Percentiles rank a stretch among this genome's conserved stretches.
Evolutionary conservation across 768 basidiomycete species (phyloP).

Genomic region (Mycena epipterygia): DNA sequence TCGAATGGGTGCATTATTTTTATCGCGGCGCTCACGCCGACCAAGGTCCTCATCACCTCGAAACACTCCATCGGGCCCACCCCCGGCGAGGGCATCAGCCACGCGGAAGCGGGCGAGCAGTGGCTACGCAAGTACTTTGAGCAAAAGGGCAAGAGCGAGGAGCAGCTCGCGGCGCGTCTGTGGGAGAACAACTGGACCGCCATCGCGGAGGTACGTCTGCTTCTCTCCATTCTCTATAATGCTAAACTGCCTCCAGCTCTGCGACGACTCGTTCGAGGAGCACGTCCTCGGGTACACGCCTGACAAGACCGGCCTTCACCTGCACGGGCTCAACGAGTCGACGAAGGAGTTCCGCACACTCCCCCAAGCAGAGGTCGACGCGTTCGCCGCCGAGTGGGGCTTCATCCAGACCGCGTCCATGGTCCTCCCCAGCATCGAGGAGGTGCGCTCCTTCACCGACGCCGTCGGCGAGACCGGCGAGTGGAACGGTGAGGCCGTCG

Average conservation of each 20-base stretch:
- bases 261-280: slow-evolving; percentile 97
- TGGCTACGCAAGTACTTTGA: slow-evolving; percentile 85
- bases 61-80: slow-evolving; percentile 89
- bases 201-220: slow-evolving; percentile 85
- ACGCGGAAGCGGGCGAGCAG: slow-evolving; percentile 85
- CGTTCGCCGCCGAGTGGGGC: slow-evolving; percentile 91
- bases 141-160: slow-evolving; percentile 73
- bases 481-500: slow-evolving; percentile 30
- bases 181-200: slow-evolving; percentile 92
- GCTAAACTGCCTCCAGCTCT: slow-evolving; percentile 72
- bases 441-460: slow-evolving; percentile 82
- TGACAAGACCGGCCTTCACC: slow-evolving; percentile 89
- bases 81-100: slow-evolving; percentile 61
- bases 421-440: slow-evolving; percentile 69
- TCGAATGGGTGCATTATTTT: slow-evolving; percentile 99
- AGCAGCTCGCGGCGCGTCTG: slow-evolving; percentile 78
- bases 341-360: slow-evolving; percentile 79
- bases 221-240: background rate
- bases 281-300: slow-evolving; percentile 87
- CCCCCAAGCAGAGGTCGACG: slow-evolving; percentile 74
- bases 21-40: slow-evolving; percentile 84
- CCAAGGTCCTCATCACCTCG: slow-evolving; percentile 86
- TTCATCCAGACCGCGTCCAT: slow-evolving; percentile 84
- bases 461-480: slow-evolving; percentile 71
- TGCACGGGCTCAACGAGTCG: slow-evolving; percentile 90